A percentile compares a stretch with the other conserved stretches of the same genome.
Evolutionary conservation across 108 stramenopile species (phyloP).

Genomic region (Ochromonas danica): DNA sequence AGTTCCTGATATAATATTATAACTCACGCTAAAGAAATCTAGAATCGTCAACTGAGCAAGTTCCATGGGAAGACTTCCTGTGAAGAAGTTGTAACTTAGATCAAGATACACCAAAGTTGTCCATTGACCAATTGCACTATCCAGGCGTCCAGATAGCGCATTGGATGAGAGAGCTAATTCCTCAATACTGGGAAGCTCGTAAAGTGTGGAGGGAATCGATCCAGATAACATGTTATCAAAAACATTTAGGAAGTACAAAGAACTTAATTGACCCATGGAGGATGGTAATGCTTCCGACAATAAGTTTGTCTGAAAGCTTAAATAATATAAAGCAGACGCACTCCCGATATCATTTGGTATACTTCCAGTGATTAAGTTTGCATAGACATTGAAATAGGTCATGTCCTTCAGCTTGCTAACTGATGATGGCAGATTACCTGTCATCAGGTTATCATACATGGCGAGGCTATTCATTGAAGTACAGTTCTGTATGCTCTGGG

Average conservation of each 20-base stretch:
- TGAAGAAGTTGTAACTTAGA: not conserved
- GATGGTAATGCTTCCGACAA: no score
- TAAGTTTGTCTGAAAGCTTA: no score
- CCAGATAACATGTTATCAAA: not conserved
- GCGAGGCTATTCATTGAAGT: not conserved
- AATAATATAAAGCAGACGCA: no score
- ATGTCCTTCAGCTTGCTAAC: not conserved
- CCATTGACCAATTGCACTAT: not conserved
- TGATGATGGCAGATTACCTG: not conserved
- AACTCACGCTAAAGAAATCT: not conserved
- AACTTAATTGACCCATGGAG: no score
- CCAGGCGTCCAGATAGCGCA: no score
- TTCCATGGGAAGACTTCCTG: not conserved
- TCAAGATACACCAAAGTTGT: not conserved
- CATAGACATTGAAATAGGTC: not conserved
- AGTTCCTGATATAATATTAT: not conserved
- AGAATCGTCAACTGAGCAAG: not conserved
- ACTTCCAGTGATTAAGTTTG: conserved; percentile 1
- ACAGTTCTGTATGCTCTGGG: not conserved
- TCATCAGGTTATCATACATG: not conserved
- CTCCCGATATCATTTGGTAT: not conserved
- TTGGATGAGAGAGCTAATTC: no score
- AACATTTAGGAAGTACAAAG: not conserved
- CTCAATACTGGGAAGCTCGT: no score
- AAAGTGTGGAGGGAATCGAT: not conserved